These are phyloP conservation scores for Jackrogersella minutella DNA, from an alignment of 495 filamentous ascomycete genomes.

Conservation along the genomic window DNA sequence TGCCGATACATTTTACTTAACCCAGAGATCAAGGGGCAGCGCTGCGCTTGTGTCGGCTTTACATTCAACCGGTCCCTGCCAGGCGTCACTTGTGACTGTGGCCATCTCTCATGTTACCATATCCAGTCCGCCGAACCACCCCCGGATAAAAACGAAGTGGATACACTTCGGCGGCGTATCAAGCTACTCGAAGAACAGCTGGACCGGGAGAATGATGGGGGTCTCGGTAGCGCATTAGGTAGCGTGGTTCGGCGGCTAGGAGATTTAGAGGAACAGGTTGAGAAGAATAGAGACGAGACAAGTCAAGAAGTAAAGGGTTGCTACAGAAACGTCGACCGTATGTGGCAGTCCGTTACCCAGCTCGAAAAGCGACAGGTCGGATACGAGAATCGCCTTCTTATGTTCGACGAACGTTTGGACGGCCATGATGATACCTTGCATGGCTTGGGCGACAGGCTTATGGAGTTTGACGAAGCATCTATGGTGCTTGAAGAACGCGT, in stretches of 20 bases:
- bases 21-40: slow-evolving; percentile 61
- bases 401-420: slow-evolving; percentile 54
- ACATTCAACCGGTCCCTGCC: slow-evolving; percentile 59
- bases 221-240: slow-evolving; percentile 44
- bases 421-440: slow-evolving; percentile 52
- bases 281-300: slow-evolving; percentile 58
- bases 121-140: slow-evolving; percentile 51
- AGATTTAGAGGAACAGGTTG: slow-evolving; percentile 60
- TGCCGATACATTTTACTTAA: slow-evolving; percentile 64
- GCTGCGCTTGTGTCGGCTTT: slow-evolving; percentile 64
- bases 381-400: slow-evolving; percentile 57
- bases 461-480: slow-evolving; percentile 60
- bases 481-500: slow-evolving; percentile 61
- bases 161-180: slow-evolving; percentile 56
- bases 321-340: slow-evolving; percentile 59
- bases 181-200: slow-evolving; percentile 58
- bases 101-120: slow-evolving; percentile 64
- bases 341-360: slow-evolving; percentile 58
- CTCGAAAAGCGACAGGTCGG: slow-evolving; percentile 51
- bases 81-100: slow-evolving; percentile 61
- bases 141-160: slow-evolving; percentile 55
- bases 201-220: slow-evolving; percentile 52
- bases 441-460: slow-evolving; percentile 51
- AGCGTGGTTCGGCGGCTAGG: slow-evolving; percentile 54
- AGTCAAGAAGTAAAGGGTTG: slow-evolving; percentile 58